Conservation (phyloP, 1,284 basidiomycete species). For the Boletus sp. region DNA sequence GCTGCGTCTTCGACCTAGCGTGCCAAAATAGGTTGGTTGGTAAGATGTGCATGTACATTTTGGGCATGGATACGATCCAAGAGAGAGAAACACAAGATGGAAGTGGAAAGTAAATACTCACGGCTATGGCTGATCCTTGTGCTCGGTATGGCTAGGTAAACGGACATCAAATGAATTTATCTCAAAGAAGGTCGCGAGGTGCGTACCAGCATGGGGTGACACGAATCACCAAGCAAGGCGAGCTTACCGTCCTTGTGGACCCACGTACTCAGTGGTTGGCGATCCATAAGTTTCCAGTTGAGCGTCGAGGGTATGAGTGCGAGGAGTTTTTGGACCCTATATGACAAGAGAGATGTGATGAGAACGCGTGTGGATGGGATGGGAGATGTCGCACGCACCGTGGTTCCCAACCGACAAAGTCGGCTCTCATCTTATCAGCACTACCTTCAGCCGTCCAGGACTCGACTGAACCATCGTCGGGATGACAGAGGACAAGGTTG, state of each 20-base stretch:
- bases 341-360: conserved; percentile 12
- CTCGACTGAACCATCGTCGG: conserved; percentile 40
- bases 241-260: conserved; percentile 45
- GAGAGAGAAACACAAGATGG: not conserved
- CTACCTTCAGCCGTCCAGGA: conserved; percentile 40
- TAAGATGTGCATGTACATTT: not conserved
- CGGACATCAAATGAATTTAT: not conserved
- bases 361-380: conserved; percentile 1
- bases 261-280: conserved; percentile 45
- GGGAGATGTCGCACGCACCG: conserved; percentile 31
- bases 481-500: conserved; percentile 48
- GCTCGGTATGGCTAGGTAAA: conserved; percentile 56
- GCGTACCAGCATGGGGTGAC: conserved; percentile 63
- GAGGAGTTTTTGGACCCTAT: conserved; percentile 47
- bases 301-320: conserved; percentile 43
- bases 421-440: conserved; percentile 41
- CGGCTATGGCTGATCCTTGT: conserved; percentile 65
- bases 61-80: not conserved
- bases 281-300: conserved; percentile 51
- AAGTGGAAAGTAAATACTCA: conserved; percentile 26
- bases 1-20: conserved; percentile 58
- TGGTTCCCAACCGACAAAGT: conserved; percentile 47
- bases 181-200: not conserved
- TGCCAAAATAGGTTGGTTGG: not conserved
- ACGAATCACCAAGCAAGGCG: conserved; percentile 52